Base-by-base conservation (phyloP, 306 rosid genomes). In the Canavalia gladiata region DNA sequence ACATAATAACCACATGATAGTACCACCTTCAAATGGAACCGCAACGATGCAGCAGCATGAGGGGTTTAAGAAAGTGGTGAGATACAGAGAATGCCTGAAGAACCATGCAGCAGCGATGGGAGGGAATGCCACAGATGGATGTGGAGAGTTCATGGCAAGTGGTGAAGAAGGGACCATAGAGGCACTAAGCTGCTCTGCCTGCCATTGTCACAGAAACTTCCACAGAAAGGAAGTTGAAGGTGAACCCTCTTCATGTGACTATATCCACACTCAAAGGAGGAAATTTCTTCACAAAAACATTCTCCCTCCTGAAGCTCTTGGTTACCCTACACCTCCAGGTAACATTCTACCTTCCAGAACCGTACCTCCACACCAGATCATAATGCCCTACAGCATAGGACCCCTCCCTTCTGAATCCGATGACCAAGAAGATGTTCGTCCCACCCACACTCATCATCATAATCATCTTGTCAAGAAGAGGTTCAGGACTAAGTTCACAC, bases 61-160 rank as follows among this genome's bases (percentile, higher is more conserved):
- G 80, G 47, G 76, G 82, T 78, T 34, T 71, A 84, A 78, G 82
- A 78, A 71, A 67, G 7, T 62, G 42, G 87, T 89, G 1, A 82
- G 75, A 77, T 94, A 94, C 86, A 90, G 87, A 75, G 97, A 94
- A 80, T 94, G 98, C 84, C 91, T 87, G 3, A 94, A 94, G 81
- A 94, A 94, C 86, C 97, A 94, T 79, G 98, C 98, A 62, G 98
- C 98, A 1, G 69, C 96, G 47, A 90, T 94, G 96, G 98, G 98
- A 87, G 97, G 94, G 5, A 94, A 83, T 73, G 96, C 97, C 13
- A 91, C 91, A 0, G 98, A 94, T 56, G 98, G 98, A 0, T 94
- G 98, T 47, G 96, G 98, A 4, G 98, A 94, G 82, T 94, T 94
- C 93, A 94, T 94, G 97, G 96, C 98, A 0, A 87, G 87, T 75